Evolutionary conservation across 208 protist species (phyloP).

Genomic region (Porcisia hertigi): DNA sequence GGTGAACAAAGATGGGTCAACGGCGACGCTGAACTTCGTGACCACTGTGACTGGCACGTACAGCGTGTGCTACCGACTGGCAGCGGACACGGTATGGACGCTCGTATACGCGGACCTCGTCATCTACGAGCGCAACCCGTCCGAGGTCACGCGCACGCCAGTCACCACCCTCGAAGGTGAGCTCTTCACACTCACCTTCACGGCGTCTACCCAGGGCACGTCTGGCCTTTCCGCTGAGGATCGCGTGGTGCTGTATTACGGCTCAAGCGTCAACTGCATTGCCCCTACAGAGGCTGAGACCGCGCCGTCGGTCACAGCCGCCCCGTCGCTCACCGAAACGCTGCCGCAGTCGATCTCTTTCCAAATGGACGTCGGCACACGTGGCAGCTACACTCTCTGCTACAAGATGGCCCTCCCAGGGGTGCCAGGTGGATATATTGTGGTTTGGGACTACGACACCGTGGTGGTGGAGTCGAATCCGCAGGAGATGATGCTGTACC

Average conservation of each 20-base stretch:
- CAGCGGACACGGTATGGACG: conserved; percentile 83
- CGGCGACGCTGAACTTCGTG: conserved; percentile 63
- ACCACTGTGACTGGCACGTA: conserved; percentile 49
- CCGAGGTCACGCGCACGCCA: conserved; percentile 50
- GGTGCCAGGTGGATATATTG: conserved; percentile 34
- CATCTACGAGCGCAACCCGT: conserved; percentile 62
- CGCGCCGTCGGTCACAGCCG: conserved; percentile 43
- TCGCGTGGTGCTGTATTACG: conserved; percentile 64
- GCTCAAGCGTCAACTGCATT: conserved; percentile 55
- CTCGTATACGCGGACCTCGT: conserved; percentile 80
- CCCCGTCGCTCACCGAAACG: conserved; percentile 60
- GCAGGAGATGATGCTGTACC: conserved; percentile 38
- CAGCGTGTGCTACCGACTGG: conserved; percentile 87
- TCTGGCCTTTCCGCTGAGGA: conserved; percentile 41
- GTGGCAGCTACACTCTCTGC: conserved; percentile 80
- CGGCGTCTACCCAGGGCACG: conserved; percentile 14
- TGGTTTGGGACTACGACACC: conserved; percentile 76
- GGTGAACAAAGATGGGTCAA: conserved; percentile 36
- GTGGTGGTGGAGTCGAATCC: conserved; percentile 69
- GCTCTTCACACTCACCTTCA: conserved; percentile 86
- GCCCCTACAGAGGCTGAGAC: conserved; percentile 24
- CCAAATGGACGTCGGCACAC: conserved; percentile 64
- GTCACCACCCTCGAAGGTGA: conserved; percentile 67
- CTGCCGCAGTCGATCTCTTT: conserved; percentile 65
- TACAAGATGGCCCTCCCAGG: conserved; percentile 41